Evolutionary conservation across 495 filamentous ascomycete species (phyloP), one percentile per base, ranked within the genome.

Genomic region (Pyronema domesticum): DNA sequence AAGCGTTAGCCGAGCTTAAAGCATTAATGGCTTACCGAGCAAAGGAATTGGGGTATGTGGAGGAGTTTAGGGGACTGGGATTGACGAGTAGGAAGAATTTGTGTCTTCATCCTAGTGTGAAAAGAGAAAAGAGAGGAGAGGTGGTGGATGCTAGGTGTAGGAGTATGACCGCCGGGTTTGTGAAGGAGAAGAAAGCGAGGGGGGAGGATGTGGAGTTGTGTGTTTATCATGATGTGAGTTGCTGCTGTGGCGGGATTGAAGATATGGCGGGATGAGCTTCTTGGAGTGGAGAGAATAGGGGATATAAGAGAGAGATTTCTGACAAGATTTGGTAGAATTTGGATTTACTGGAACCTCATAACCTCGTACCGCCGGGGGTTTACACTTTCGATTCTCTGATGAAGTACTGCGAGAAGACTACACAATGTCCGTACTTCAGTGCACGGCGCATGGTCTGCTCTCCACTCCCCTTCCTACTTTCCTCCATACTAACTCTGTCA

Each of bases 371-470:
- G 0, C 82, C 87, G 6, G 91, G 91, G 10, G 85, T 99, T 1
- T 96, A 94, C 76, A 95, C 91, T 0, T 74, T 99, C n/a, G 89
- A 96, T 62, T 85, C 80, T 3, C 72, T 95, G 7, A 65, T 89
- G 37, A 76, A 74, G 57, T 95, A 99, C 58, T 89, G 91, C 42
- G 89, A 99, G 68, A 73, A 94, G 68, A 81, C 94, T 50, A 96
- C 93, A 62, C 91, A 94, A 67, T 99, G 91, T 62, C 93, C 91
- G 0, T 99, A 99, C 64, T 99, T 99, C 60, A 94, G 87, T 18
- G 84, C 85, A 36, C 75, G 91, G 52, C 79, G 91, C 57, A 99
- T 99, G 91, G 84, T 88, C 70, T 58, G 73, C 60, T 8, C 50
- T 30, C 23, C 23, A 2, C 23, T 5, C 5, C 23, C 23, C 23